Evolutionary conservation across 1,139 yeast genomes (phyloP), one percentile per base, ranked within the genome.

Genomic region (Candida labiduridarum): DNA sequence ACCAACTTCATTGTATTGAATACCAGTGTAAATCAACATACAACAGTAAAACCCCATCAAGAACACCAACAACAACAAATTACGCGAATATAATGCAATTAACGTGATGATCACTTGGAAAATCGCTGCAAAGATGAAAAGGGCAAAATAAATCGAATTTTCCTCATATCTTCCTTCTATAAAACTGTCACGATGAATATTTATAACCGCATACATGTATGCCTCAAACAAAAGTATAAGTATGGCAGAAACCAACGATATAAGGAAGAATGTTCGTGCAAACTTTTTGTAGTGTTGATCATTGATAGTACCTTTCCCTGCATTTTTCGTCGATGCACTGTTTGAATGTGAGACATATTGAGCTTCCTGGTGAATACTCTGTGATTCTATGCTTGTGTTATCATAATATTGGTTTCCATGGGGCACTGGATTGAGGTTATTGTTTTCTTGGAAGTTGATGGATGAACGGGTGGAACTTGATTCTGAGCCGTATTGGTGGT

Each of bases 1-100:
- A 15, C 65, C 97, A 43, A 79, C 64, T 63, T 80, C 84, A 48
- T 69, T 68, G 57, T 70, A 79, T 59, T 80, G 84, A 38, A 80
- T 70, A 10, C 81, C 80, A 1, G 83, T 72, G 59, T 80, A 80
- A 3, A 78, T 66, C 57, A 78, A 63, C 79, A 80, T 73, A 44
- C 80, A 77, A n/a, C 67, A 67, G 55, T 75, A 73, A 56, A 80
- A 80, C 14, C 70, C 48, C 54, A 80, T 70, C 41, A 80, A 66
- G 55, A 78, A 73, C 27, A 73, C 61, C 22, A 76, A 66, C 59
- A 66, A 67, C 58, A 72, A 60, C 55, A 79, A 71, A 56, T 80
- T 80, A 56, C 76, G 69, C 14, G 74, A 66, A 46, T 63, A 58
- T 18, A 80, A 63, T 1, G 82, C 82, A 45, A 79, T 67, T n/a